Evolutionary conservation across 2,329 filamentous ascomycete genomes (phyloP).

Genomic region (Pseudogymnoascus sp.): DNA sequence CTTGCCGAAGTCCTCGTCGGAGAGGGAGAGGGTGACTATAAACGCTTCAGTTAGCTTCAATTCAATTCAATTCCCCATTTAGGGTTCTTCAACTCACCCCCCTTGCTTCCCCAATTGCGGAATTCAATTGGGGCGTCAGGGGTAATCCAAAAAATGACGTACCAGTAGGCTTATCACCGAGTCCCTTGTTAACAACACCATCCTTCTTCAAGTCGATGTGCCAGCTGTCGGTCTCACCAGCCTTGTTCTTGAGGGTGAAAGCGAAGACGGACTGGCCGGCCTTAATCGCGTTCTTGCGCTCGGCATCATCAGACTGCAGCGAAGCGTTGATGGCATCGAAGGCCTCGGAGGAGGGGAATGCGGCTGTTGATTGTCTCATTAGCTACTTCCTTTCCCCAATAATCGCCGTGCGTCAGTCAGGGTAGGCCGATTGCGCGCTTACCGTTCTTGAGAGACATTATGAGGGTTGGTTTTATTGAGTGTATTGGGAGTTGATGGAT

Average conservation of each 20-base stretch:
- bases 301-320: constrained; percentile 58
- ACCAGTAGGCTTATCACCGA: constrained; percentile 77
- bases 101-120: neutral
- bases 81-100: neutral
- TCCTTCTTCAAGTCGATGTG: constrained; percentile 91
- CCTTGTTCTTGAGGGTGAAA: constrained; percentile 84
- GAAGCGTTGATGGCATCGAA: constrained; percentile 80
- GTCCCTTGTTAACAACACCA: constrained; percentile 71
- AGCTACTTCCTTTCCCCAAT: too few relatives aligned
- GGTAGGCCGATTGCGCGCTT: constrained; percentile 22
- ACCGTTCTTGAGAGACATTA: constrained; percentile 69
- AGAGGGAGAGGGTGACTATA: constrained; percentile 73
- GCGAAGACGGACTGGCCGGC: constrained; percentile 79
- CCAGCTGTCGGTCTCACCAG: constrained; percentile 76
- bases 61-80: neutral
- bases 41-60: neutral
- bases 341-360: constrained; percentile 81
- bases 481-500: neutral
- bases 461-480: neutral
- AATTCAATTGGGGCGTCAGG: neutral
- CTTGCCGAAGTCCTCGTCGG: constrained; percentile 77
- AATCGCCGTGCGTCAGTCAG: too few relatives aligned
- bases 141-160: constrained; percentile 26
- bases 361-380: constrained; percentile 48
- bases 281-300: constrained; percentile 82